Conservation (phyloP, 208 protist species). For the Acanthamoeba lugdunensis region DNA sequence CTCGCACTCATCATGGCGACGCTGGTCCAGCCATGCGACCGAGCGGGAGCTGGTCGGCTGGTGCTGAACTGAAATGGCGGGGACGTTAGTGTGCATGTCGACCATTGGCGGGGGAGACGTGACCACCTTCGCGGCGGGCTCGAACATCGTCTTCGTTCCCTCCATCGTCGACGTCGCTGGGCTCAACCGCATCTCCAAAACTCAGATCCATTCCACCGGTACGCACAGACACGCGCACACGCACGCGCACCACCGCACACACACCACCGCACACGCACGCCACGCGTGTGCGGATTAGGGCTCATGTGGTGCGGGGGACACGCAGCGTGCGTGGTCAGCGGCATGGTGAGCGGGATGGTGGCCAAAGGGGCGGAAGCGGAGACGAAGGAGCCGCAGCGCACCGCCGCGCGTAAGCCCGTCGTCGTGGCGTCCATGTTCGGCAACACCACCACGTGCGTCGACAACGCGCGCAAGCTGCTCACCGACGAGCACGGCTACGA, state of each 20-base stretch:
- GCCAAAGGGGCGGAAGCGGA: neutral
- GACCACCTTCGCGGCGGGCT: neutral
- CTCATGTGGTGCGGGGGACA: neutral
- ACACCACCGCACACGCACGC: neutral
- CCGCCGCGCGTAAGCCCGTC: conserved; percentile 9
- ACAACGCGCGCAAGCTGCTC: conserved; percentile 23
- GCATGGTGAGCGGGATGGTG: conserved; percentile 31
- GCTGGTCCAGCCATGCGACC: neutral
- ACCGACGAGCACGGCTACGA: conserved; percentile 66
- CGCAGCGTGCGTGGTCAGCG: neutral
- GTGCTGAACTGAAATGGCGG: neutral
- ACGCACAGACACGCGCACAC: neutral
- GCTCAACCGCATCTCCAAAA: conserved; percentile 27
- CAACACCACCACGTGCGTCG: conserved; percentile 47
- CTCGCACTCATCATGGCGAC: neutral
- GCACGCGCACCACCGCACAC: too few relatives aligned
- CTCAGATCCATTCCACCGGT: conserved; percentile 44
- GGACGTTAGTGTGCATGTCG: conserved; percentile 57
- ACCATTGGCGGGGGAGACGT: conserved; percentile 52
- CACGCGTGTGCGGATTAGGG: neutral
- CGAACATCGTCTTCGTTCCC: conserved; percentile 53
- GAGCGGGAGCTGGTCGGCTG: too few relatives aligned
- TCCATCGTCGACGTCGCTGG: conserved; percentile 56
- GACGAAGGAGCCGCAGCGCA: neutral
- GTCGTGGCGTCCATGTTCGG: conserved; percentile 71